Evolutionary conservation across 805 yeast genomes (phyloP), one percentile per base, ranked within the genome.

Genomic region (Lipomyces sp.): DNA sequence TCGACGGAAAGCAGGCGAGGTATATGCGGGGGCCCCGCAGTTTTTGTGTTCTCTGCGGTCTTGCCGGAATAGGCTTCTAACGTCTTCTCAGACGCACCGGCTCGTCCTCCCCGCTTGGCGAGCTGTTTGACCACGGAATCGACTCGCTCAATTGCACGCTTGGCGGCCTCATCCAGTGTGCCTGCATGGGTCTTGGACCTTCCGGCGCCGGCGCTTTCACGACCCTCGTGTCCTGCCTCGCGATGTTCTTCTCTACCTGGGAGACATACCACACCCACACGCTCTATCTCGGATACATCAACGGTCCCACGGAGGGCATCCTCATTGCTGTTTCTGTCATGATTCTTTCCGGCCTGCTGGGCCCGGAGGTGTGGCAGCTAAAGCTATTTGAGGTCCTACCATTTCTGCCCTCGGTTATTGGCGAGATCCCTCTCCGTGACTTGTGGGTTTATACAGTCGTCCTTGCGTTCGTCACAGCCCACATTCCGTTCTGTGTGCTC

Each of bases 301-400:
- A 95, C 36, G 98, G 98, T 0, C 98, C 98, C 1, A 96, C 93
- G 5, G 98, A 93, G 70, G 98, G 98, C 4, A 84, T 91, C 29
- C 64, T 89, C 53, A 74, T 84, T 67, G 77, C 89, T 41, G 70
- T 79, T 26, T 63, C 59, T 0, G 71, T 83, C 28, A 89, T 81
- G 68, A 51, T 80, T 4, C 45, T 77, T 16, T 82, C 95, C 0
- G 96, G 88, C 1, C 48, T 82, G 37, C 69, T 71, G 49, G 96
- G 97, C 2, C 82, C 86, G 2, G 77, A 74, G 2, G 65, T 79
- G 42, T 89, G 95, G 93, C 72, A 74, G 45, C 58, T 61, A 18
- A 67, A 70, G 33, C 62, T 81, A 19, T 65, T 74, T 33, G 68
- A 65, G 3, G 51, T 81, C 19, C 28, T 49, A 29, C 33, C 56